Conservation (phyloP, 176 grass and related monocot species). For the Canna indica region DNA sequence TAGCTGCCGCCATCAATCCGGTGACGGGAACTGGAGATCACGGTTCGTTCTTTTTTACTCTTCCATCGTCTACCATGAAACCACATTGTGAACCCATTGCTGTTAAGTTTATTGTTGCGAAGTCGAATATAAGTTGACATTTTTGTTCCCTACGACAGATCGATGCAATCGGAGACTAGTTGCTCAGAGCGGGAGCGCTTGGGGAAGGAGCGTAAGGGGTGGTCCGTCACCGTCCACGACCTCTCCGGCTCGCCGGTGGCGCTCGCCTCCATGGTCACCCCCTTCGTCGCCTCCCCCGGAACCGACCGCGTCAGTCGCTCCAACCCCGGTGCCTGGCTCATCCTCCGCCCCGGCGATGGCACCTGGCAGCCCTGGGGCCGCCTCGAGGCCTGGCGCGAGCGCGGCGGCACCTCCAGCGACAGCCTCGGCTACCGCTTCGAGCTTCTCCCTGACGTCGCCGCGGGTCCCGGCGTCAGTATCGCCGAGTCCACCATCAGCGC, state of each 20-base stretch:
- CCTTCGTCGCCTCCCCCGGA: conserved; percentile 77
- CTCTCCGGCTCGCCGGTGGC: conserved; percentile 86
- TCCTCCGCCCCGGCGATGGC: conserved; percentile 64
- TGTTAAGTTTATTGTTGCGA: not conserved
- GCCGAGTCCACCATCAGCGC: conserved; percentile 51
- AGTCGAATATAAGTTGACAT: not conserved
- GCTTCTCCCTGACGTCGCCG: conserved; percentile 40
- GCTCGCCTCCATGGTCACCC: conserved; percentile 89
- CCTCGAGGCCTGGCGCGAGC: conserved; percentile 92
- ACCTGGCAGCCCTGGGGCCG: conserved; percentile 87
- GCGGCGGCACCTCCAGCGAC: conserved; percentile 42
- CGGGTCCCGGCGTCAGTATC: conserved; percentile 37
- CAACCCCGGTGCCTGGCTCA: conserved; percentile 93
- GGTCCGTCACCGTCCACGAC: conserved; percentile 95
- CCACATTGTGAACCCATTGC: not conserved
- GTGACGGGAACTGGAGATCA: conserved; percentile 53
- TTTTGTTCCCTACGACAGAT: conserved; percentile 17
- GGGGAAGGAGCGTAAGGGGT: conserved; percentile 84
- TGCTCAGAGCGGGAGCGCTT: conserved; percentile 26
- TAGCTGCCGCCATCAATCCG: conserved; percentile 44
- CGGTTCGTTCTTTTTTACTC: conserved; percentile 5
- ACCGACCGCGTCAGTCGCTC: conserved; percentile 72
- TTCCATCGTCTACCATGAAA: not conserved
- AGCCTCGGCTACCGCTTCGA: conserved; percentile 81
- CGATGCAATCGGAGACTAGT: conserved; percentile 27